phyloP scores from a whole-genome alignment of 805 yeast species.

The Candida coquimbonensis region DNA sequence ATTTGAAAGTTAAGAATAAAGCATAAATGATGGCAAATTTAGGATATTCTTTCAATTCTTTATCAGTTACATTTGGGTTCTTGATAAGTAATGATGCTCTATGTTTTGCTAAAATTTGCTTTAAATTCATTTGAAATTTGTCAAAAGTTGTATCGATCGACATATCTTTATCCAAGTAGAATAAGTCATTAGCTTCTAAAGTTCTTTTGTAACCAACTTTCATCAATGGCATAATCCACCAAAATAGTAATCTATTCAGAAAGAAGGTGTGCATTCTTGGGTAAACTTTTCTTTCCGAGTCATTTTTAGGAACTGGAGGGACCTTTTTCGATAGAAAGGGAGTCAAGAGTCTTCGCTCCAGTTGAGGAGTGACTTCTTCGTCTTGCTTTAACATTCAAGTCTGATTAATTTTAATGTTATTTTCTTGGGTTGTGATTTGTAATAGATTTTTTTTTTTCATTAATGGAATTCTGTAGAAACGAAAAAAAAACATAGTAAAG shows the following conservation, averaged over 20 bases:
- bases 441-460: too few relatives aligned
- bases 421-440: too few relatives aligned
- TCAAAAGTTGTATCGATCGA: constrained; percentile 34
- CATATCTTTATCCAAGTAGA: constrained; percentile 34
- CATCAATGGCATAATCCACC: constrained; percentile 66
- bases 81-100: constrained; percentile 24
- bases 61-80: constrained; percentile 30
- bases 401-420: too few relatives aligned
- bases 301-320: constrained; percentile 47
- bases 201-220: constrained; percentile 67
- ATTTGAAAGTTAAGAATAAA: constrained; percentile 42
- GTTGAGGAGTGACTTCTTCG: constrained; percentile 1
- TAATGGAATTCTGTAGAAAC: too few relatives aligned
- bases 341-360: constrained; percentile 30
- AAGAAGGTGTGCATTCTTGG: constrained; percentile 36
- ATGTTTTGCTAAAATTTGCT: constrained; percentile 26
- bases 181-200: constrained; percentile 57
- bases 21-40: constrained; percentile 32
- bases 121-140: constrained; percentile 30
- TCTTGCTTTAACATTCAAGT: too few relatives aligned
- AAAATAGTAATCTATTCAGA: constrained; percentile 41
- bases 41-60: constrained; percentile 38
- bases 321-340: constrained; percentile 30
- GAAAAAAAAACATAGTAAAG: too few relatives aligned
- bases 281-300: constrained; percentile 37